These are phyloP conservation scores for Aspergillus homomorphus DNA, from an alignment of 495 filamentous ascomycete species.

Conservation along the genomic window DNA sequence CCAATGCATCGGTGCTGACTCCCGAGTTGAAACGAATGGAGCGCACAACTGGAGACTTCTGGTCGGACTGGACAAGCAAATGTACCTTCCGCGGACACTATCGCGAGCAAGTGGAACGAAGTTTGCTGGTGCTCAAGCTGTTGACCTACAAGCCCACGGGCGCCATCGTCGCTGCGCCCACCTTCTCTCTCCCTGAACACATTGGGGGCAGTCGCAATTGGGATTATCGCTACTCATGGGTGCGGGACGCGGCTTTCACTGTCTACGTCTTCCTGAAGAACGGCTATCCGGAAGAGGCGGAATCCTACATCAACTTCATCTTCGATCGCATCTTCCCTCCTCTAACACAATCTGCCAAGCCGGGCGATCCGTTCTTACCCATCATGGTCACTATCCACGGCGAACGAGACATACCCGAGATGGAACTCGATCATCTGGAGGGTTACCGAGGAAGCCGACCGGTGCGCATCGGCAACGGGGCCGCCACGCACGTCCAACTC, in stretches of 20 bases:
- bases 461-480: constrained; percentile 72
- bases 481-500: constrained; percentile 69
- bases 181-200: constrained; percentile 68
- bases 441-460: constrained; percentile 66
- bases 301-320: constrained; percentile 73
- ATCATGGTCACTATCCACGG: constrained; percentile 78
- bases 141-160: constrained; percentile 64
- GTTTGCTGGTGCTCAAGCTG: constrained; percentile 68
- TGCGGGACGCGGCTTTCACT: constrained; percentile 70
- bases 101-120: constrained; percentile 63
- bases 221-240: constrained; percentile 76
- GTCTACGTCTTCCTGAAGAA: constrained; percentile 72
- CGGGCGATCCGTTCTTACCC: constrained; percentile 52
- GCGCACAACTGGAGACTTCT: constrained; percentile 61
- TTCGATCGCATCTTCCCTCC: constrained; percentile 57
- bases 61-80: constrained; percentile 68
- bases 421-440: constrained; percentile 61
- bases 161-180: constrained; percentile 54
- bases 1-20: constrained; percentile 49
- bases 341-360: constrained; percentile 36
- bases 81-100: constrained; percentile 68
- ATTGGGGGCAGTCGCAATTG: constrained; percentile 71
- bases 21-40: constrained; percentile 56
- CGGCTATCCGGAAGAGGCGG: constrained; percentile 69
- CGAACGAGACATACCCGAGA: constrained; percentile 67